Conservation (phyloP, 2,329 filamentous ascomycete species). For the Ophiostoma fasciatum region DNA sequence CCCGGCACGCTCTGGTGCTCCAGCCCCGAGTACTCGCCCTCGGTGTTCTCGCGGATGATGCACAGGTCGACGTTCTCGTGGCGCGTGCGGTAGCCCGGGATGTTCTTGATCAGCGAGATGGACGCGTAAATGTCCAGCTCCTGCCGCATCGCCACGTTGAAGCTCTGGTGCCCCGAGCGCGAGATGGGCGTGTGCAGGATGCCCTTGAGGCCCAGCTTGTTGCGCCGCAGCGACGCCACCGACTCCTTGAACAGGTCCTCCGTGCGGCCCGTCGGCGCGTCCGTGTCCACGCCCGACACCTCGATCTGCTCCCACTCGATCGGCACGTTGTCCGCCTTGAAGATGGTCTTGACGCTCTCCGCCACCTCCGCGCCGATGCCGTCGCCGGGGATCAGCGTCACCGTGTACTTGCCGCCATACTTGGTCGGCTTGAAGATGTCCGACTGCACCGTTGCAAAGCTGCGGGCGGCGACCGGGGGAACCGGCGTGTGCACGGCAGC, state of each 20-base stretch:
- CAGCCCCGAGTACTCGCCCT: conserved; percentile 97
- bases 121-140: conserved; percentile 99
- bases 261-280: conserved; percentile 57
- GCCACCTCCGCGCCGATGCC: conserved; percentile 97
- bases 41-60: conserved; percentile 99
- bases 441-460: conserved; percentile 70
- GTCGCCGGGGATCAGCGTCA: conserved; percentile 95
- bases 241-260: conserved; percentile 94
- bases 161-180: conserved; percentile 93
- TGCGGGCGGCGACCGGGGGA: conserved; percentile 25
- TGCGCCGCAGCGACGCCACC: conserved; percentile 87
- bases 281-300: conserved; percentile 77
- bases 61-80: conserved; percentile 96
- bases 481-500: conserved; percentile 22
- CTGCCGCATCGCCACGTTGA: conserved; percentile 98
- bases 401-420: conserved; percentile 98
- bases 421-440: conserved; percentile 99
- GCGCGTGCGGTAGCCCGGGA: conserved; percentile 92
- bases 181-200: conserved; percentile 96
- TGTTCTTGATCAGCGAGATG: conserved; percentile 98
- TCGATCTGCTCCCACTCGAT: conserved; percentile 98
- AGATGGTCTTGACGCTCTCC: conserved; percentile 96
- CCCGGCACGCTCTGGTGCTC: conserved; percentile 96
- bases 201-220: conserved; percentile 98
- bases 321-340: conserved; percentile 98